Conservation (phyloP, 2,329 filamentous ascomycete genomes). For the Tolypocladium sp. region DNA sequence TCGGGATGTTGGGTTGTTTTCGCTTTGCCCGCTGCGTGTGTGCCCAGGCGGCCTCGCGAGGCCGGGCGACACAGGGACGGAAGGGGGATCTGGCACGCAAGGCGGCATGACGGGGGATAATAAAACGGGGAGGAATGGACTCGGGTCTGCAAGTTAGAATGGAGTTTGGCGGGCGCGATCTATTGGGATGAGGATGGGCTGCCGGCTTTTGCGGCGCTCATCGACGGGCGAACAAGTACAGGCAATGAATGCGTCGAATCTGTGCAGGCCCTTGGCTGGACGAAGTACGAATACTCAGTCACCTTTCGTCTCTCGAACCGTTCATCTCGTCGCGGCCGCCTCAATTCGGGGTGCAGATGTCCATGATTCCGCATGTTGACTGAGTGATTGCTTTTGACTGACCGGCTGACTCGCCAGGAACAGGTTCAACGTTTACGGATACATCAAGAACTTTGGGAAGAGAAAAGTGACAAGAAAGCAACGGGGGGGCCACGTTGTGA, state of each 20-base stretch:
- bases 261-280: not conserved
- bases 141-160: not conserved
- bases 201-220: not conserved
- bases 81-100: not conserved
- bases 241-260: not conserved
- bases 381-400: not conserved
- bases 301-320: not conserved
- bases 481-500: not conserved
- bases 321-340: not conserved
- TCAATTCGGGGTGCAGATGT: not conserved
- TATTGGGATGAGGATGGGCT: not conserved
- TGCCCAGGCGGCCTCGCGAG: not conserved
- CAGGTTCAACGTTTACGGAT: not conserved
- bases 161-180: not conserved
- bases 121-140: not conserved
- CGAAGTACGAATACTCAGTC: not conserved
- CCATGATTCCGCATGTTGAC: not conserved
- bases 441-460: not conserved
- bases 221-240: not conserved
- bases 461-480: not conserved
- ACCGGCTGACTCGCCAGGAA: not conserved
- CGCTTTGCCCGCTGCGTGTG: not conserved
- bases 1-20: not conserved
- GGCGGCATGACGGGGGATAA: not conserved
- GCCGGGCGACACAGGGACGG: not conserved